Evolutionary conservation across 1,139 yeast genomes (phyloP).

Genomic region (Taphrina deformans): DNA sequence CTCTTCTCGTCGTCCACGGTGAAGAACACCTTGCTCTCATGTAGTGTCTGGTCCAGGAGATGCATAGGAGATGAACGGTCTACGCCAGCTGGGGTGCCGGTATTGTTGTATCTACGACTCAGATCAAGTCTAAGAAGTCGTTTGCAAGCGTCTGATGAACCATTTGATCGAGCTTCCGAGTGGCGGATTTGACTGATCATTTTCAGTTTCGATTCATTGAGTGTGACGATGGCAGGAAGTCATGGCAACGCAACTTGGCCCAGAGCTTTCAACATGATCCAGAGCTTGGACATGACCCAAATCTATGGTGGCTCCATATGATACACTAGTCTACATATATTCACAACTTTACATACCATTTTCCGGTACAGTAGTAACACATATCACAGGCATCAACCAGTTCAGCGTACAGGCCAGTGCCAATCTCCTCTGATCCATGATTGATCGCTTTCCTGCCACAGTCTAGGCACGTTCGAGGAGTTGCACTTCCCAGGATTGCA

Average conservation of each 20-base stretch:
- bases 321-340: no score
- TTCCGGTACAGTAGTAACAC: constrained; percentile 17
- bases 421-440: neutral
- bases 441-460: constrained; percentile 15
- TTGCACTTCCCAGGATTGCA: neutral
- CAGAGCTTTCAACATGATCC: no score
- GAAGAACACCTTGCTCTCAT: constrained; percentile 10
- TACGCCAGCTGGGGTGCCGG: no score
- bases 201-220: neutral
- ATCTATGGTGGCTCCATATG: no score
- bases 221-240: no score
- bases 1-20: neutral
- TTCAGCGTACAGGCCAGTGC: neutral
- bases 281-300: no score
- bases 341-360: constrained; percentile 5
- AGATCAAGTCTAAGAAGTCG: no score
- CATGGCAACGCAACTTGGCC: no score
- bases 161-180: no score
- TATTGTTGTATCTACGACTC: no score
- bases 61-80: constrained; percentile 26
- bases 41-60: neutral
- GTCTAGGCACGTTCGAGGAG: constrained; percentile 2
- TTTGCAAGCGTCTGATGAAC: no score
- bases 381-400: constrained; percentile 14
- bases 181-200: neutral